A percentile compares a stretch with the other conserved stretches of the same genome.
phyloP scores from a whole-genome alignment of 768 basidiomycete species.

The Dentipellis fragilis region DNA sequence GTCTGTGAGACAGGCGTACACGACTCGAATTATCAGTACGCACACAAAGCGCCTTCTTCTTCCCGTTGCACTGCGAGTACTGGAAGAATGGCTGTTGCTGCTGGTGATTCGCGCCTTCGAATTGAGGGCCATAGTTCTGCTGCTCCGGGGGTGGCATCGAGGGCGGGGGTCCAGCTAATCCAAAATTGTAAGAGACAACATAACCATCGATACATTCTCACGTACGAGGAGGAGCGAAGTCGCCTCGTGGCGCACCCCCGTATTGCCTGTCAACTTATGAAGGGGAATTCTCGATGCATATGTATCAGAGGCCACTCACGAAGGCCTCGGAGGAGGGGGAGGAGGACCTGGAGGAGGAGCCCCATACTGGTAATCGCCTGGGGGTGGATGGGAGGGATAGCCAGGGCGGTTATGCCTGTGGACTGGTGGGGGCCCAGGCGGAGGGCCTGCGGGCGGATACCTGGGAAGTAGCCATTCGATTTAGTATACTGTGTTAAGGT shows the following conservation, averaged over 20 bases:
- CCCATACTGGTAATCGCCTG: neutral
- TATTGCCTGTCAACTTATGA: no score
- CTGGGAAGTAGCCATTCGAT: neutral
- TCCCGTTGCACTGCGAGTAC: slow-evolving; percentile 46
- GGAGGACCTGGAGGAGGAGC: slow-evolving; percentile 2
- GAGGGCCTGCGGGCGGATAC: slow-evolving; percentile 5
- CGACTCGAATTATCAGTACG: slow-evolving; percentile 12
- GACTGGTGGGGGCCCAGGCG: slow-evolving; percentile 9
- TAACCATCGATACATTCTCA: neutral
- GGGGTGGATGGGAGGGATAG: slow-evolving; percentile 7
- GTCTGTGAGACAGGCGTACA: neutral
- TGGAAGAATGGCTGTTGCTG: slow-evolving; percentile 37
- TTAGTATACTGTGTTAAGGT: neutral
- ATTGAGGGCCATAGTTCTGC: slow-evolving; percentile 37
- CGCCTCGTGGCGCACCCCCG: slow-evolving; percentile 1
- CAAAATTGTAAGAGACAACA: neutral
- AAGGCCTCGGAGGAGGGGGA: slow-evolving; percentile 8
- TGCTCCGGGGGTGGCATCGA: slow-evolving; percentile 24
- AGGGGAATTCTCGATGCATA: no score
- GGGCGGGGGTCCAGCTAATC: slow-evolving; percentile 19
- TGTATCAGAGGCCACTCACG: neutral
- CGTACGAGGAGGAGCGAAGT: slow-evolving; percentile 19
- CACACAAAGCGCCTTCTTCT: slow-evolving; percentile 44
- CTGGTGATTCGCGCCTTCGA: slow-evolving; percentile 22
- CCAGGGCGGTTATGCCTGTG: slow-evolving; percentile 7